A percentile compares a stretch with the other conserved stretches of the same genome.
phyloP scores from a whole-genome alignment of 495 filamentous ascomycete genomes.

The Lasiosphaeria ovina region DNA sequence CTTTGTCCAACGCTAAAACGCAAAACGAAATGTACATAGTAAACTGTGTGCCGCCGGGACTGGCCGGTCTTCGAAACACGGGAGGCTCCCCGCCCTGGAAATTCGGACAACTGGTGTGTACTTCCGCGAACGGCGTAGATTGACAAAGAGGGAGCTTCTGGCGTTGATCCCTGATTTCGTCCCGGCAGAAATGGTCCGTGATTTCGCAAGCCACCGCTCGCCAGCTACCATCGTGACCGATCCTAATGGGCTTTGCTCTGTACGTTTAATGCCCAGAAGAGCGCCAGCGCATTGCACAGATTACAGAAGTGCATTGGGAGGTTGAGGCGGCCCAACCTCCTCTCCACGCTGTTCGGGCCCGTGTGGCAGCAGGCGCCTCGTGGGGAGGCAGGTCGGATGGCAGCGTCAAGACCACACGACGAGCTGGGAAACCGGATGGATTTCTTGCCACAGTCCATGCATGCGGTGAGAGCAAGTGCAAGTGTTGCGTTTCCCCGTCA shows the following conservation, averaged over 20 bases:
- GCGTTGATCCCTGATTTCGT: background rate
- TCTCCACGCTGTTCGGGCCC: background rate
- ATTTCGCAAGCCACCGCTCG: background rate
- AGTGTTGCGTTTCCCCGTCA: background rate
- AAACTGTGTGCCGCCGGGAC: slow-evolving; percentile 16
- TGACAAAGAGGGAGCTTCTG: slow-evolving; percentile 3
- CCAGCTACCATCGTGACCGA: background rate
- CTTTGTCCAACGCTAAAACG: background rate
- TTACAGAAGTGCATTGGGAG: background rate
- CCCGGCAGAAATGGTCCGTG: slow-evolving; percentile 7
- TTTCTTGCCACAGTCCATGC: slow-evolving; percentile 1
- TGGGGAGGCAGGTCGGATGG: slow-evolving; percentile 11
- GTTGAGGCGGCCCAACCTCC: background rate
- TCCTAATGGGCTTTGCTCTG: background rate
- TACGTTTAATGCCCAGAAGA: slow-evolving; percentile 4
- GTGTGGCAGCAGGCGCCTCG: slow-evolving; percentile 15
- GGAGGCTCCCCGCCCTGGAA: slow-evolving; percentile 4
- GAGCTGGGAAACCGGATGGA: background rate
- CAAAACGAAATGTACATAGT: background rate
- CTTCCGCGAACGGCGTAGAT: slow-evolving; percentile 6
- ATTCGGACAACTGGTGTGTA: background rate
- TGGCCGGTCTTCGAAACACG: slow-evolving; percentile 23
- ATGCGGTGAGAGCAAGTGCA: background rate
- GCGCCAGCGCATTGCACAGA: slow-evolving; percentile 10
- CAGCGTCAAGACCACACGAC: background rate